Evolutionary conservation across 768 basidiomycete genomes (phyloP).

Genomic region (Polyporus arcularius): DNA sequence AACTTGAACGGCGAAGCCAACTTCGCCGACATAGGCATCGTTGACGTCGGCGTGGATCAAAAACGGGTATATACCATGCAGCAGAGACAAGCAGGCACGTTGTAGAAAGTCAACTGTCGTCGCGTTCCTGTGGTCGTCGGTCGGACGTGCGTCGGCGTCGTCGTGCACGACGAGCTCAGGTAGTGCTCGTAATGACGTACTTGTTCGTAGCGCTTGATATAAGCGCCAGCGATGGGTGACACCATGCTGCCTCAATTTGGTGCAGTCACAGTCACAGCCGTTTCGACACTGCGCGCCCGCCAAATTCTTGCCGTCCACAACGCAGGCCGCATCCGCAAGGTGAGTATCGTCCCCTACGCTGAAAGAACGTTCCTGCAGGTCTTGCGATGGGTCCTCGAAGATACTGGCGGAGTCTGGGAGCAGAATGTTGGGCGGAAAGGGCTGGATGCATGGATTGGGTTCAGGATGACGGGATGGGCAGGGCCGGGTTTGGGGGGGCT

Average conservation of each 20-base stretch:
- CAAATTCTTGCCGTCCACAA: constrained; percentile 23
- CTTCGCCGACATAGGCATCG: neutral
- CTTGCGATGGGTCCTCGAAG: constrained; percentile 7
- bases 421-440: neutral
- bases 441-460: constrained; percentile 23
- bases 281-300: constrained; percentile 6
- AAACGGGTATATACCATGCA: neutral
- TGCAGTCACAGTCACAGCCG: constrained; percentile 14
- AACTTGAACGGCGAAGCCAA: constrained; percentile 33
- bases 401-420: constrained; percentile 2
- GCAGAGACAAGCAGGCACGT: neutral
- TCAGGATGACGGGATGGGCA: constrained; percentile 20
- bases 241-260: neutral
- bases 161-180: neutral
- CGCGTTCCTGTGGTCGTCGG: neutral
- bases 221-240: neutral
- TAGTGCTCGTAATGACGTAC: neutral
- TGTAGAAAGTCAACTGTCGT: neutral
- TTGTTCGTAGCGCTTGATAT: neutral
- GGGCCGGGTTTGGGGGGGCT: neutral
- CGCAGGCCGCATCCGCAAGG: constrained; percentile 33
- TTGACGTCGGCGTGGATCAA: no score
- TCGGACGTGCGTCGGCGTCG: neutral
- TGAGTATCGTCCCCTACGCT: constrained; percentile 23
- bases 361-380: constrained; percentile 12